phyloP scores from a whole-genome alignment of 352 stramenopile genomes.

The Phytopythium litorale region DNA sequence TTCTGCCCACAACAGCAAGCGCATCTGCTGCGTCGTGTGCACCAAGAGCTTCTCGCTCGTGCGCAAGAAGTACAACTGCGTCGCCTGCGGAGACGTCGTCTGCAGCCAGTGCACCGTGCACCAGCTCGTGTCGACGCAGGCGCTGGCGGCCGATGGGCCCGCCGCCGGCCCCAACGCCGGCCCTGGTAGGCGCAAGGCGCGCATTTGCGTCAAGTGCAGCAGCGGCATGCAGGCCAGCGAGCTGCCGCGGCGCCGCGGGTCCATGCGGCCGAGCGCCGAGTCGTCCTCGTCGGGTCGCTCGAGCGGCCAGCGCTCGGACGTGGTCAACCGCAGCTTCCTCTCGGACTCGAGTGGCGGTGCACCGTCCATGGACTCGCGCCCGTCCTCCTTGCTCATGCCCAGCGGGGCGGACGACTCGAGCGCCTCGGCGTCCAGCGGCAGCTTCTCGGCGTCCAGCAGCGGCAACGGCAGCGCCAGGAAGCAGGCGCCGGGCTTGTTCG shows the following conservation, averaged over 20 bases:
- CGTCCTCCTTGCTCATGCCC: constrained; percentile 7
- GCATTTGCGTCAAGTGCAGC: constrained; percentile 78
- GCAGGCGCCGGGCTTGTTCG: constrained; percentile 56
- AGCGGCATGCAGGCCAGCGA: constrained; percentile 52
- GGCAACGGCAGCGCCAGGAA: constrained; percentile 14
- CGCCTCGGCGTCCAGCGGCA: constrained; percentile 17
- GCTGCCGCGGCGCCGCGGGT: constrained; percentile 39
- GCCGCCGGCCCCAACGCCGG: no score
- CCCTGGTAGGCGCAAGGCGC: constrained; percentile 65
- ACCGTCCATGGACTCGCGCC: constrained; percentile 22
- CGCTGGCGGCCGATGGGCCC: constrained; percentile 19
- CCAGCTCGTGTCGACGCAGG: constrained; percentile 59
- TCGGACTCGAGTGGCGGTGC: constrained; percentile 26
- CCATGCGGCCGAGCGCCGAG: constrained; percentile 26
- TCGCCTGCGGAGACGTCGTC: constrained; percentile 75
- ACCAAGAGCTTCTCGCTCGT: constrained; percentile 83
- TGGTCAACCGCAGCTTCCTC: constrained; percentile 29
- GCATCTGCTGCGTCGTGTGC: constrained; percentile 77
- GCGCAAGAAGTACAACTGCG: constrained; percentile 85
- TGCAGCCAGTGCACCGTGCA: constrained; percentile 77
- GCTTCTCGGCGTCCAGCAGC: constrained; percentile 2
- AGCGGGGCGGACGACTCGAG: constrained; percentile 18
- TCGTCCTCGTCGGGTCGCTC: constrained; percentile 25
- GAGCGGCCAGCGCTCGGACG: constrained; percentile 25
- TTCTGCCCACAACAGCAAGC: constrained; percentile 19